Evolutionary conservation across 2,329 filamentous ascomycete species (phyloP).

Genomic region (Penicillium italicum): DNA sequence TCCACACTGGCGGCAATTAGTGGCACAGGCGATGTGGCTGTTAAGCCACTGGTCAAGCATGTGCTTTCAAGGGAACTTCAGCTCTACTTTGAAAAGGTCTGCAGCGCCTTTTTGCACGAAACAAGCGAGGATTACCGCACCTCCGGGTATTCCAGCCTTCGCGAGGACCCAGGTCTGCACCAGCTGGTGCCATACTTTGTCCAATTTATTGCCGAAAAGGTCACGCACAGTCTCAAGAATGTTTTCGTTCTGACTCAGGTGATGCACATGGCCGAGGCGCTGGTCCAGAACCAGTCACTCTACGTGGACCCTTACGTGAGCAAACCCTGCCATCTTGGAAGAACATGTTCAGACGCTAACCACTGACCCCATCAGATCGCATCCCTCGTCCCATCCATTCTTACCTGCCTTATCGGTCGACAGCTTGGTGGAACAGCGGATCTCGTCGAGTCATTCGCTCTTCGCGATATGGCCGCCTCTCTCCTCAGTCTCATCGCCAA

Average conservation of each 20-base stretch:
- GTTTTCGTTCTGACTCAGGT: slow-evolving; percentile 84
- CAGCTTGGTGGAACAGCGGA: slow-evolving; percentile 63
- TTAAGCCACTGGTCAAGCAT: slow-evolving; percentile 92
- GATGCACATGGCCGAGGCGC: slow-evolving; percentile 81
- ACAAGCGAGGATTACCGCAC: slow-evolving; percentile 80
- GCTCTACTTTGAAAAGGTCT: slow-evolving; percentile 95
- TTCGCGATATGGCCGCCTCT: slow-evolving; percentile 80
- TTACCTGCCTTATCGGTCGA: slow-evolving; percentile 85
- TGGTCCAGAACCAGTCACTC: slow-evolving; percentile 78
- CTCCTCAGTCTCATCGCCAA: slow-evolving; percentile 74
- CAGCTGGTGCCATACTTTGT: slow-evolving; percentile 96
- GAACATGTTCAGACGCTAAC: slow-evolving; percentile 15
- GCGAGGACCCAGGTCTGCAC: slow-evolving; percentile 86
- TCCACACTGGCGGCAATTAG: slow-evolving; percentile 77
- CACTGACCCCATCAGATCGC: slow-evolving; percentile 45
- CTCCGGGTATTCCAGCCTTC: slow-evolving; percentile 79
- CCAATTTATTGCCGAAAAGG: slow-evolving; percentile 91
- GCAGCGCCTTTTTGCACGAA: slow-evolving; percentile 81
- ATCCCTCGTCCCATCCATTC: slow-evolving; percentile 74
- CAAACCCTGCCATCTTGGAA: slow-evolving; percentile 3
- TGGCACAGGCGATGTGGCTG: slow-evolving; percentile 75
- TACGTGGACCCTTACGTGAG: slow-evolving; percentile 66
- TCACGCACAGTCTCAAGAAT: slow-evolving; percentile 89
- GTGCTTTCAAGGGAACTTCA: slow-evolving; percentile 93
- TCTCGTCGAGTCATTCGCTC: slow-evolving; percentile 63